These are phyloP conservation scores for Gymnopilus junonius DNA, from an alignment of 768 basidiomycete genomes.

Conservation along the genomic window DNA sequence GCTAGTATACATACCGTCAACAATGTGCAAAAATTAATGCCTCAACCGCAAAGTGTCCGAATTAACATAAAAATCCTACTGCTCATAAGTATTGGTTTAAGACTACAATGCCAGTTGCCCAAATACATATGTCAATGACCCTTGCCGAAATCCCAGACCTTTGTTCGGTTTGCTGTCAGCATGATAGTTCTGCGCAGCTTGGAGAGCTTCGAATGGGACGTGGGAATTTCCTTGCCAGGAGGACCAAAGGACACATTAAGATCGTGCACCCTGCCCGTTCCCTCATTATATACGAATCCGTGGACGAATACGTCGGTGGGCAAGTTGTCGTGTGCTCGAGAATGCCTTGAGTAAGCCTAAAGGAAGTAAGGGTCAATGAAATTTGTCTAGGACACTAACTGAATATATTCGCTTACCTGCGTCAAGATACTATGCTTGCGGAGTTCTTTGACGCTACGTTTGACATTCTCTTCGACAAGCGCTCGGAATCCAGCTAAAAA, in stretches of 20 bases:
- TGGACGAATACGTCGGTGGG: slow-evolving; percentile 48
- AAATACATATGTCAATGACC: neutral
- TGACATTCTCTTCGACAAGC: slow-evolving; percentile 57
- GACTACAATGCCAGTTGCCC: neutral
- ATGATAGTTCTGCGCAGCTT: slow-evolving; percentile 33
- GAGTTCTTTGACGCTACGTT: slow-evolving; percentile 42
- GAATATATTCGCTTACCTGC: slow-evolving; percentile 23
- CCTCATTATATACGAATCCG: slow-evolving; percentile 61
- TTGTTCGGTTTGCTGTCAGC: slow-evolving; percentile 23
- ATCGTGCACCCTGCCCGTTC: slow-evolving; percentile 51
- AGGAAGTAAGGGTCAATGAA: neutral
- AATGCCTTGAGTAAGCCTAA: slow-evolving; percentile 23
- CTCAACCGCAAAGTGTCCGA: neutral
- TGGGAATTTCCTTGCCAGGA: slow-evolving; percentile 36
- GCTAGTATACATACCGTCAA: neutral
- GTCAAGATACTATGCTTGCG: slow-evolving; percentile 41
- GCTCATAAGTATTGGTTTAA: neutral
- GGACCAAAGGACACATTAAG: slow-evolving; percentile 48
- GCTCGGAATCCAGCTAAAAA: slow-evolving; percentile 37
- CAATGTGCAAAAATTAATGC: neutral
- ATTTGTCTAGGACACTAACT: neutral
- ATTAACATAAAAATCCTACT: neutral
- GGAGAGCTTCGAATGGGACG: slow-evolving; percentile 36
- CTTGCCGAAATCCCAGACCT: slow-evolving; percentile 26
- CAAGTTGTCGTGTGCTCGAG: slow-evolving; percentile 26